Base-by-base conservation (phyloP, 306 rosid species). In the Leucaena leucocephala region DNA sequence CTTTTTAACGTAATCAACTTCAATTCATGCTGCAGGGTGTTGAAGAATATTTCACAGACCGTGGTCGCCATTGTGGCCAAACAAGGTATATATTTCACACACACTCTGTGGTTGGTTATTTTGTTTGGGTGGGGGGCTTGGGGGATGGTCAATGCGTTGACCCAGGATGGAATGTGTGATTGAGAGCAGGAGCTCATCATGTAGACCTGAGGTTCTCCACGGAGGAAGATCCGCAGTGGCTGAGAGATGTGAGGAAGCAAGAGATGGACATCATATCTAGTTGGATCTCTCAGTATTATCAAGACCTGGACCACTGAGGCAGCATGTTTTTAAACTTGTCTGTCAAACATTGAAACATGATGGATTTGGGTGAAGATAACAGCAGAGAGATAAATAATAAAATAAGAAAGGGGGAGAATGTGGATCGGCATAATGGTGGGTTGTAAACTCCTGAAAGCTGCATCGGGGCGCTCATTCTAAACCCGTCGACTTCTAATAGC, bases 141-240 rank as follows among this genome's bases (percentile, higher is more conserved):
- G 27, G 27, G 27, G 27, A 1, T 4, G 64, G 16, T 8, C 16
- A 67, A 52, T 11, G 36, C 5, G 54, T 43, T 43, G 54, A 16
- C 21, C 36, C 1, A 8, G 36, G 38, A 64, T 17, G 70, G 36
- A 55, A 19, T 27, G 27, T 44, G 27, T 49, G 33, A 76, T n/a
- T 72, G 78, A 64, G 44, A 12, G 36, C 88, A 92, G 98, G 98
- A 74, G 98, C 98, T 69, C 98, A 92, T 85, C 98, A 95, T 39
- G 97, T 90, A 21, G 98, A 95, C 81, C 66, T 91, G 43, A 87
- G 94, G 85, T 91, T 86, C 86, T 87, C 94, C 14, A 85, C 75
- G 1, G 72, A 71, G 68, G 90, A 89, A 57, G 99, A 93, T 59
- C 98, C 98, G 44, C 4, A 87, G 79, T 92, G 98, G 98, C 91